phyloP scores from a whole-genome alignment of 352 stramenopile species.

The Phytophthora fragariae region DNA sequence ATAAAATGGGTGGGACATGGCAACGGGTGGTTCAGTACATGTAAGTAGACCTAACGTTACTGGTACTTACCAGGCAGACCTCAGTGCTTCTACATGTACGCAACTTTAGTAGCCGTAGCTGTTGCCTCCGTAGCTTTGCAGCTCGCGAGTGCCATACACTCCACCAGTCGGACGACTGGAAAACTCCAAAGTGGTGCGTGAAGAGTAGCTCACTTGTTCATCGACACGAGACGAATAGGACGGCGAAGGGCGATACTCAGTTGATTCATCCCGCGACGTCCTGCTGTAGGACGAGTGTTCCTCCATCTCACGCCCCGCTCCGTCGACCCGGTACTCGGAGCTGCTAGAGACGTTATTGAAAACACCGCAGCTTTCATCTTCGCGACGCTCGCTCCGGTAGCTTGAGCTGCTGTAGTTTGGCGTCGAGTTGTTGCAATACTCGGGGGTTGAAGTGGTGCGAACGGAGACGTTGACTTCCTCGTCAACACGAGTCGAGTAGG shows the following conservation, averaged over 20 bases:
- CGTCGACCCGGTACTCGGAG: constrained; percentile 3
- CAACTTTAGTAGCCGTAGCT: neutral
- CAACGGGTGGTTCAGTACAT: too few relatives aligned
- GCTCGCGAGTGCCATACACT: neutral
- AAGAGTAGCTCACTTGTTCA: constrained; percentile 3
- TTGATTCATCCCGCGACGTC: neutral
- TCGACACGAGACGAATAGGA: constrained; percentile 9
- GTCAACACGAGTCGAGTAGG: neutral
- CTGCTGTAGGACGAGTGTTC: neutral
- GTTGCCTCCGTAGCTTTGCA: neutral
- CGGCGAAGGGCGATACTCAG: neutral
- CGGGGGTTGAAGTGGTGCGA: neutral
- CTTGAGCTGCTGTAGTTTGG: constrained; percentile 10
- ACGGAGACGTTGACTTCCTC: neutral
- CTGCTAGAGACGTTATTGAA: constrained; percentile 7
- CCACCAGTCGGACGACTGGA: neutral
- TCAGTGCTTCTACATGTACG: neutral
- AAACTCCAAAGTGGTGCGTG: neutral
- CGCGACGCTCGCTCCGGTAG: neutral
- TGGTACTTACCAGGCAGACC: neutral
- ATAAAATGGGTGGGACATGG: too few relatives aligned
- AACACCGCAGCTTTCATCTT: neutral
- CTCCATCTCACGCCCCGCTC: neutral
- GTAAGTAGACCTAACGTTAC: neutral
- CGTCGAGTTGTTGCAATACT: constrained; percentile 1